Conservation (phyloP, 1,284 basidiomycete species). For the Ustilago shanxiensis region DNA sequence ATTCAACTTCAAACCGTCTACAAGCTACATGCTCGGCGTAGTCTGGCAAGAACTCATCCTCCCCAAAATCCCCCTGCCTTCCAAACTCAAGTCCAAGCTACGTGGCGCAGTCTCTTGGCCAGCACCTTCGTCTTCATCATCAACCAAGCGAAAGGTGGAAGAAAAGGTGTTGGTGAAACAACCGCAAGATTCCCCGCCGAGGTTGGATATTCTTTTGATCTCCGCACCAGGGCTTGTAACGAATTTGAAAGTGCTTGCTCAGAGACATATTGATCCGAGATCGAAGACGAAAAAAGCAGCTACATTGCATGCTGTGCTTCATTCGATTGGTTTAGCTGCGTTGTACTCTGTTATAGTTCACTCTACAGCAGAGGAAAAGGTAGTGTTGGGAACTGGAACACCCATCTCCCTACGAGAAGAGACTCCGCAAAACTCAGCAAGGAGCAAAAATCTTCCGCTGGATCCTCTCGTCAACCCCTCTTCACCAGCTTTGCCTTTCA, state of each 20-base stretch:
- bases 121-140: not conserved
- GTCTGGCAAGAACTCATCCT: slow-evolving; percentile 29
- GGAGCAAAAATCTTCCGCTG: not conserved
- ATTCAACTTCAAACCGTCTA: slow-evolving; percentile 38
- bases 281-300: slow-evolving; percentile 14
- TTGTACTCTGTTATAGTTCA: slow-evolving; percentile 23
- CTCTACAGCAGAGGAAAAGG: not conserved
- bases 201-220: slow-evolving; percentile 13
- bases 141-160: not conserved
- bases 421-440: not conserved
- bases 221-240: slow-evolving; percentile 18
- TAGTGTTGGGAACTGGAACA: slow-evolving; percentile 16
- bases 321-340: slow-evolving; percentile 21
- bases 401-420: slow-evolving; percentile 31
- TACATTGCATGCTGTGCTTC: slow-evolving; percentile 34
- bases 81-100: slow-evolving; percentile 6
- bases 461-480: not conserved
- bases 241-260: slow-evolving; percentile 24
- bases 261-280: slow-evolving; percentile 5
- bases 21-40: slow-evolving; percentile 12
- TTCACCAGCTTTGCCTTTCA: not conserved
- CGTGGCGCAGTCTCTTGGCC: slow-evolving; percentile 27
- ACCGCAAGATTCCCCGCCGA: slow-evolving; percentile 9
- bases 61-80: slow-evolving; percentile 24
- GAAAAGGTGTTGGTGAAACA: not conserved